Conservation (phyloP, 2,329 filamentous ascomycete species). For the Metarhizium rileyi region DNA sequence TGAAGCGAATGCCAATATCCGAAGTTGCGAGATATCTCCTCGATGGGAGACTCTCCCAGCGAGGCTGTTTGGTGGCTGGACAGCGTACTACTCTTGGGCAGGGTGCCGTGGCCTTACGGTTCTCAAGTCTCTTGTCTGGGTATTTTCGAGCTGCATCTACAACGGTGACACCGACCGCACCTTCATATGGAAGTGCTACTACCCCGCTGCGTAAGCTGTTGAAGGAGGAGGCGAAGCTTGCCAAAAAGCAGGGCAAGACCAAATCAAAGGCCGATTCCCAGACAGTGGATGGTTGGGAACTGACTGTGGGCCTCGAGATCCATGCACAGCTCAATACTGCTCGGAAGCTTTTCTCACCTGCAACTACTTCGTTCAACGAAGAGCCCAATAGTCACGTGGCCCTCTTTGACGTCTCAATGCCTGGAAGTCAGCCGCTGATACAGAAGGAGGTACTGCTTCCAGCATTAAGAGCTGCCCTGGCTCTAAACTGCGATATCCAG, state of each 20-base stretch:
- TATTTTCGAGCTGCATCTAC: background rate
- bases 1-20: conserved; percentile 4
- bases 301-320: conserved; percentile 94
- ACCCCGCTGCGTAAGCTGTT: conserved; percentile 64
- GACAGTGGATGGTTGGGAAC: conserved; percentile 65
- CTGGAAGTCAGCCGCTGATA: conserved; percentile 80
- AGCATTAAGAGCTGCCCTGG: conserved; percentile 80
- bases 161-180: conserved; percentile 11
- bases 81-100: background rate
- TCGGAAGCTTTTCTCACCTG: conserved; percentile 79
- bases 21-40: conserved; percentile 5
- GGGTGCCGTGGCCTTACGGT: background rate
- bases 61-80: conserved; percentile 4
- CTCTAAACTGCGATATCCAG: conserved; percentile 72
- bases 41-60: conserved; percentile 2
- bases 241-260: conserved; percentile 53
- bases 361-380: conserved; percentile 53
- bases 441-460: conserved; percentile 77
- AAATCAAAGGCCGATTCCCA: conserved; percentile 37
- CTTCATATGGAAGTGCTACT: conserved; percentile 17
- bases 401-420: conserved; percentile 80
- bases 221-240: conserved; percentile 60
- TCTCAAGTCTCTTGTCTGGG: background rate
- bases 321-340: conserved; percentile 90
- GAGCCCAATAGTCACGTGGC: conserved; percentile 79